Evolutionary conservation across 257 asterid species (phyloP).

Genomic region (Penstemon davidsonii): DNA sequence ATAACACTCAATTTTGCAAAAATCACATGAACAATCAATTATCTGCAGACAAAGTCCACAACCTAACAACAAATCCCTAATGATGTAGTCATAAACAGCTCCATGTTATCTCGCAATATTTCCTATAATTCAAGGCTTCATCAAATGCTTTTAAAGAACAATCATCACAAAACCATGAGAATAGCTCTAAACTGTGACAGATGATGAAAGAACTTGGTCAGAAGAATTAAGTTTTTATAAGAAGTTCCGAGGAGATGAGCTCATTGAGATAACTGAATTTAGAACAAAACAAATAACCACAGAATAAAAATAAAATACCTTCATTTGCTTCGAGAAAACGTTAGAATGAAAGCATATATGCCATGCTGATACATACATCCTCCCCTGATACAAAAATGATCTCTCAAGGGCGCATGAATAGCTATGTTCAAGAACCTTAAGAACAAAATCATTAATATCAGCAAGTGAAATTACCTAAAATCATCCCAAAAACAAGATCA

Average conservation of each 20-base stretch:
- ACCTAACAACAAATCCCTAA: neutral
- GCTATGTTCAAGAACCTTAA: slow-evolving; percentile 66
- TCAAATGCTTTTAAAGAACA: neutral
- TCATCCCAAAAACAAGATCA: slow-evolving; percentile 16
- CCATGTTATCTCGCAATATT: neutral
- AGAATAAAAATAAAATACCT: slow-evolving; percentile 45
- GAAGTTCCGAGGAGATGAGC: slow-evolving; percentile 18
- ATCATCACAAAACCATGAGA: neutral
- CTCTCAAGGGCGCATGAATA: slow-evolving; percentile 97
- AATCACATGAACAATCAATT: too few species aligned
- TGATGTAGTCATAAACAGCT: neutral
- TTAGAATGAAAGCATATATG: slow-evolving; percentile 95
- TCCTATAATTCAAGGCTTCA: neutral
- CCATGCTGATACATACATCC: slow-evolving; percentile 84
- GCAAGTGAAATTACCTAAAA: slow-evolving; percentile 30
- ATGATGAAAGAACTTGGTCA: slow-evolving; percentile 8
- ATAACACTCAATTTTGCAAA: neutral
- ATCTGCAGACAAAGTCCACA: neutral
- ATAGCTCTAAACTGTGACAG: neutral
- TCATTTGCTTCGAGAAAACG: slow-evolving; percentile 90
- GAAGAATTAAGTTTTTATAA: slow-evolving; percentile 19
- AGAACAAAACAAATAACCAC: slow-evolving; percentile 33
- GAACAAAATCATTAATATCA: slow-evolving; percentile 29
- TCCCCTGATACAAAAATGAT: slow-evolving; percentile 90
- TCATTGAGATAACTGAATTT: slow-evolving; percentile 19